Evolutionary conservation across 2,329 filamentous ascomycete species (phyloP), one percentile per base, ranked within the genome.

Genomic region (Rugonectria rugulosa): DNA sequence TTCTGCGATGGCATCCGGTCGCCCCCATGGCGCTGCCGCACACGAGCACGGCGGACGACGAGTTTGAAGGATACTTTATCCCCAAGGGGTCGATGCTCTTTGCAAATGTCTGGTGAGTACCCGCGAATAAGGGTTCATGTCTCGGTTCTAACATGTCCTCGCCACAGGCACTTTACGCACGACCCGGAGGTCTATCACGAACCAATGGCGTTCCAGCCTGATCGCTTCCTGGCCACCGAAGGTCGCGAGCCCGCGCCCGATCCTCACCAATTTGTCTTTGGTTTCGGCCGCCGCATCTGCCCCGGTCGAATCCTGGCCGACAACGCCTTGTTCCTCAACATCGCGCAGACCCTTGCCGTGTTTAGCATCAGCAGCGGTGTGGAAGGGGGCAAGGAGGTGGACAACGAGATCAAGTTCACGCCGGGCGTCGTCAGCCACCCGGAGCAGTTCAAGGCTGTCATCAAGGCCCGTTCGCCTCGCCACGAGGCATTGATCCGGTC

Each of bases 261-360:
- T 19, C 72, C 73, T 3, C 38, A 24, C 0, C 36, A 19, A 2
- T 63, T 66, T 15, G 64, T 63, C 3, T 75, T 73, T 43, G 73
- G 71, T 1, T 75, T 70, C 29, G 73, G 73, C 4, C 70, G 73
- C 0, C 67, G 73, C 3, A 60, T 72, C 14, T 75, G 71, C 26
- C 68, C 73, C 0, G 73, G 72, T 0, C 60, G 65, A 2, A 56
- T 67, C 9, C 53, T 75, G 2, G 72, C 71, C 0, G 64, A 69
- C 11, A 52, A 65, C 2, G 60, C 66, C 2, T 15, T 74, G 0
- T 75, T 67, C 41, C 57, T 75, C 12, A 73, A 55, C 4, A 61
- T 74, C 17, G 78, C 71, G 0, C 78, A 78, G 36, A 67, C 73
- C 0, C 68, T 85, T 3, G 72, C 80, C 0, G 78, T 76, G 0